A percentile compares a stretch with the other conserved stretches of the same genome.
Conservation (phyloP, 371 early-diverging fungal species). For the Apophysomyces elegans region DNA sequence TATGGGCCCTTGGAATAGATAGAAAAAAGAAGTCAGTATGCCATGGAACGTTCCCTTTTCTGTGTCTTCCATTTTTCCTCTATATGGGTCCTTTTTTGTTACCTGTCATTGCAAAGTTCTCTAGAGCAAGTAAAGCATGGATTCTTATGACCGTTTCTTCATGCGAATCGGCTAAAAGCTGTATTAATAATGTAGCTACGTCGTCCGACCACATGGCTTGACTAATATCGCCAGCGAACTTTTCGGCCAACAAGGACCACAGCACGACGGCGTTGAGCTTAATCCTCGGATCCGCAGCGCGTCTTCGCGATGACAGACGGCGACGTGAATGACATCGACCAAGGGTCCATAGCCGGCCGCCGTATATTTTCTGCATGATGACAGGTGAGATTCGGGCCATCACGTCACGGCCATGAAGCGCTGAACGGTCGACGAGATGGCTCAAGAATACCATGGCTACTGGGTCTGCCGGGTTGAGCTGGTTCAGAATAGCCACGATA, state of each 20-base stretch:
- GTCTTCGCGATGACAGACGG: background rate
- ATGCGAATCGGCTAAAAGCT: constrained; percentile 29
- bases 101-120: constrained; percentile 55
- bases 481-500: constrained; percentile 28
- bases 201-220: constrained; percentile 38
- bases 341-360: constrained; percentile 15
- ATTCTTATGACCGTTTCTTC: constrained; percentile 42
- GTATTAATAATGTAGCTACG: constrained; percentile 39
- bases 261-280: constrained; percentile 45
- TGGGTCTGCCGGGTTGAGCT: constrained; percentile 50
- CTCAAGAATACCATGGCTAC: constrained; percentile 60
- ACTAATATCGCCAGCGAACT: constrained; percentile 51
- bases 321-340: constrained; percentile 16
- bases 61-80: background rate
- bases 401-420: constrained; percentile 56
- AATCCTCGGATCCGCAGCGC: background rate
- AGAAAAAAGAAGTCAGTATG: background rate
- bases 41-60: background rate
- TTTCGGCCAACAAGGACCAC: constrained; percentile 49
- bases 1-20: constrained; percentile 27
- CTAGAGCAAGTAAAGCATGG: constrained; percentile 46
- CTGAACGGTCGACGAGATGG: constrained; percentile 60
- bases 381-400: constrained; percentile 35
- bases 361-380: constrained; percentile 35
- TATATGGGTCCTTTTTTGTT: constrained; percentile 7